Conservation (phyloP, 2,329 filamentous ascomycete genomes). For the Botrytis squamosa region DNA sequence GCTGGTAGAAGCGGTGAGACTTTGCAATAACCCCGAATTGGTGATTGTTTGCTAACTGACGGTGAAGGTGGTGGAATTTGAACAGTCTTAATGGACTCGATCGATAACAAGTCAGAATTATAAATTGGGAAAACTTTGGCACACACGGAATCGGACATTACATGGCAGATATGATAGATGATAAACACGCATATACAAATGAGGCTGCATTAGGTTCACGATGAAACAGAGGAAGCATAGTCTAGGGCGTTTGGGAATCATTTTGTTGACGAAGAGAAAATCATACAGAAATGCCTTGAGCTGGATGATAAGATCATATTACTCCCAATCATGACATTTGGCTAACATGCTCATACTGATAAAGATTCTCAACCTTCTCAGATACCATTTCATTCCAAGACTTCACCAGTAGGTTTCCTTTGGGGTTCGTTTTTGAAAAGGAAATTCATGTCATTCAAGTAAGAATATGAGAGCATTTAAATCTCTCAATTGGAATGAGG, state of each 20-base stretch:
- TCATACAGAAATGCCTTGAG: background rate
- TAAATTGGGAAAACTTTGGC: background rate
- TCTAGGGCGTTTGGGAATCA: background rate
- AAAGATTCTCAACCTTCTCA: background rate
- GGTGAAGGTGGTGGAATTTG: slow-evolving; percentile 16
- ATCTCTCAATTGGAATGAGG: background rate
- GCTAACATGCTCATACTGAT: background rate
- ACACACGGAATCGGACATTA: background rate
- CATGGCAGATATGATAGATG: background rate
- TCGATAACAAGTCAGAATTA: background rate
- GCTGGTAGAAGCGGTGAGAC: slow-evolving; percentile 37
- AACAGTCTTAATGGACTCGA: background rate
- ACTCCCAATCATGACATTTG: background rate
- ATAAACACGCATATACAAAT: background rate
- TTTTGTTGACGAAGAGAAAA: background rate
- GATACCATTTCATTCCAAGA: background rate
- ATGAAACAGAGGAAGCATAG: background rate
- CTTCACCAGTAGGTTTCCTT: background rate
- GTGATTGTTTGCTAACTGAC: background rate
- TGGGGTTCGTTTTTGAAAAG: background rate
- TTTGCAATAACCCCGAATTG: background rate
- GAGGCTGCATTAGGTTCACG: background rate
- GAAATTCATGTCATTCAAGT: background rate
- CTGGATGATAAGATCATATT: background rate
- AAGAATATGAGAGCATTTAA: background rate